These are phyloP conservation scores for Xenosphaeropsis pyriputrescens DNA, from an alignment of 2,329 filamentous ascomycete species.

Conservation along the genomic window DNA sequence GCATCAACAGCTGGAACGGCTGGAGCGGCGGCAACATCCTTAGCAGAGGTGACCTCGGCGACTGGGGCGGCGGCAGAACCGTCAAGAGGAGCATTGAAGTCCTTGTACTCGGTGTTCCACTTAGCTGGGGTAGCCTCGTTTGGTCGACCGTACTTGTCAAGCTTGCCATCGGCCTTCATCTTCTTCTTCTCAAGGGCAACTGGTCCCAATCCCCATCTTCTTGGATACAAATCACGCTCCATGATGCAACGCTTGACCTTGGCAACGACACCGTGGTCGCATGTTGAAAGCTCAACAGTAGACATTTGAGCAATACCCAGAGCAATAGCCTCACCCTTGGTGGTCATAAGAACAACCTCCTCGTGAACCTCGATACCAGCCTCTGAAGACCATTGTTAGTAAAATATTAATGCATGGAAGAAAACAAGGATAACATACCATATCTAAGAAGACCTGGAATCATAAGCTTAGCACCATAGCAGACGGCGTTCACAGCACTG, in stretches of 20 bases:
- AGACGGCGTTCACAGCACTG: slow-evolving; percentile 89
- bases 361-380: slow-evolving; percentile 85
- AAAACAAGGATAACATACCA: slow-evolving; percentile 33
- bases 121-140: slow-evolving; percentile 90
- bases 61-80: slow-evolving; percentile 25
- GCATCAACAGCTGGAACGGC: slow-evolving; percentile 21
- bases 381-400: slow-evolving; percentile 37
- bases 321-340: slow-evolving; percentile 96
- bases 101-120: slow-evolving; percentile 88
- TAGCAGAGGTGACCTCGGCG: slow-evolving; percentile 22
- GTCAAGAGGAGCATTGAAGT: slow-evolving; percentile 50
- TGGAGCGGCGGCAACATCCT: slow-evolving; percentile 22
- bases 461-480: slow-evolving; percentile 98
- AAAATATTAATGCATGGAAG: slow-evolving; percentile 3
- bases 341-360: slow-evolving; percentile 96
- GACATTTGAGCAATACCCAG: slow-evolving; percentile 97
- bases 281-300: slow-evolving; percentile 89
- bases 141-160: slow-evolving; percentile 89
- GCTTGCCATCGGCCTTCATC: slow-evolving; percentile 93
- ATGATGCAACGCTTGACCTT: slow-evolving; percentile 99
- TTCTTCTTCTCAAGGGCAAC: slow-evolving; percentile 98
- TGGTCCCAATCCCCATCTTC: slow-evolving; percentile 91
- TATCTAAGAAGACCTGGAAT: slow-evolving; percentile 90
- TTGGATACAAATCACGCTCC: slow-evolving; percentile 95
- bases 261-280: slow-evolving; percentile 93